A percentile compares a stretch with the other conserved stretches of the same genome.
These are phyloP conservation scores for Cystobasidiopsis lactophilus DNA, from an alignment of 768 basidiomycete species.

Conservation along the genomic window DNA sequence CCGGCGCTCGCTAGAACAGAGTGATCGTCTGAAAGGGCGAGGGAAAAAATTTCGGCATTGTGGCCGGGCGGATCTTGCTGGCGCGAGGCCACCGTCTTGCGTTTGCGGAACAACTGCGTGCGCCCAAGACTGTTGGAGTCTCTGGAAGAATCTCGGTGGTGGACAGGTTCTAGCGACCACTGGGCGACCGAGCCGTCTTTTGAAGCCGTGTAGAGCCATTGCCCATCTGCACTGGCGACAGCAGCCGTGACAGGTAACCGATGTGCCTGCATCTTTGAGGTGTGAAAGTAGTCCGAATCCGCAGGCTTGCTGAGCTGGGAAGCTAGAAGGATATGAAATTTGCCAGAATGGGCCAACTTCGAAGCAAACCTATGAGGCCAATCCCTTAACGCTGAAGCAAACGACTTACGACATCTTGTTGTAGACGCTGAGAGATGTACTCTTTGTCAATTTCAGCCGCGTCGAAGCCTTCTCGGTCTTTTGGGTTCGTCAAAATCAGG, in stretches of 20 bases:
- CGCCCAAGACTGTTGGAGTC: no score
- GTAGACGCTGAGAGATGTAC: slow-evolving; percentile 66
- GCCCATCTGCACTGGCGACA: slow-evolving; percentile 46
- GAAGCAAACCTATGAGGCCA: not conserved
- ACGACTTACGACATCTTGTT: slow-evolving; percentile 52
- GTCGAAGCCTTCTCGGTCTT: slow-evolving; percentile 64
- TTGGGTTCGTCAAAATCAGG: slow-evolving; percentile 23
- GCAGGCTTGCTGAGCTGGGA: slow-evolving; percentile 24
- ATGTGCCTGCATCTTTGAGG: slow-evolving; percentile 42
- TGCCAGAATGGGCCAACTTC: slow-evolving; percentile 58
- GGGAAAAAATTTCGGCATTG: slow-evolving; percentile 57
- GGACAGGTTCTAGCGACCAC: no score
- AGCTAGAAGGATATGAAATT: slow-evolving; percentile 58
- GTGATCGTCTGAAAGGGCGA: slow-evolving; percentile 70
- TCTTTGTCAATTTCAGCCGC: slow-evolving; percentile 90
- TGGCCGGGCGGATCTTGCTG: slow-evolving; percentile 42
- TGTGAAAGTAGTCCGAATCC: slow-evolving; percentile 1
- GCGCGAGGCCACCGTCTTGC: slow-evolving; percentile 18
- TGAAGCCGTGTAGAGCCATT: slow-evolving; percentile 61
- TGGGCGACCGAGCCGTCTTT: slow-evolving; percentile 81
- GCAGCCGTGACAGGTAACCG: slow-evolving; percentile 62
- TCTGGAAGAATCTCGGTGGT: no score
- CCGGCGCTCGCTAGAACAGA: slow-evolving; percentile 70
- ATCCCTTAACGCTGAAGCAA: not conserved
- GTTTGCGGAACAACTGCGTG: slow-evolving; percentile 9